Evolutionary conservation across 2,329 filamentous ascomycete genomes (phyloP), one percentile per base, ranked within the genome.

Genomic region (Alternaria arbusti): DNA sequence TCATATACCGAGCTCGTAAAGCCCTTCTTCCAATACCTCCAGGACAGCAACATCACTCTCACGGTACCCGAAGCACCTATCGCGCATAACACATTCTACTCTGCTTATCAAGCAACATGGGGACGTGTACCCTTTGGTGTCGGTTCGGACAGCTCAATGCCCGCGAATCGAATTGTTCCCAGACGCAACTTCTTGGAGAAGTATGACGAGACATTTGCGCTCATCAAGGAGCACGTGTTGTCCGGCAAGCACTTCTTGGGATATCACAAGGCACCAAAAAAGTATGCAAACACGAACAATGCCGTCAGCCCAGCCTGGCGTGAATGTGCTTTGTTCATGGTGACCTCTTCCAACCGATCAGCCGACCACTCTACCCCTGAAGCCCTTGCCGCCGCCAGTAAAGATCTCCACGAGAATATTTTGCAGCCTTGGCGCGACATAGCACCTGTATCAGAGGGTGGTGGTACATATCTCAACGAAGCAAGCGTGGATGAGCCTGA

Each of bases 211-310:
- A 61, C 70, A 1, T 70, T 63, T 22, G 51, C 58, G 5, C 78
- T 90, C 32, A 82, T 90, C 1, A 57, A 61, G 67, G 54, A 62
- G 70, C 70, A 74, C 13, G 65, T 70, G 0, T 49, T 40, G 1
- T 40, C 49, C 4, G 70, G 66, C 0, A 59, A 56, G 20, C 68
- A 73, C n/a, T 15, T 63, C 2, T 51, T 64, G 1, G 65, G 61
- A 17, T 70, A 69, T 46, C 70, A 71, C 58, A 68, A 71, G 59
- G 59, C 67, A 3, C 73, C 57, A 0, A 36, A 40, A 3, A 55
- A 56, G 32, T 60, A 60, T 64, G 51, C 32, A 25, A 71, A 72
- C 25, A 65, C 63, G 1, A 49, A 71, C 52, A 74, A 73, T 30
- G 71, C 70, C 10, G 64, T 70, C 3, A 61, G 45, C 7, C 61